Evolutionary conservation across 371 early-diverging fungal species (phyloP).

Genomic region (Smittium culicis): DNA sequence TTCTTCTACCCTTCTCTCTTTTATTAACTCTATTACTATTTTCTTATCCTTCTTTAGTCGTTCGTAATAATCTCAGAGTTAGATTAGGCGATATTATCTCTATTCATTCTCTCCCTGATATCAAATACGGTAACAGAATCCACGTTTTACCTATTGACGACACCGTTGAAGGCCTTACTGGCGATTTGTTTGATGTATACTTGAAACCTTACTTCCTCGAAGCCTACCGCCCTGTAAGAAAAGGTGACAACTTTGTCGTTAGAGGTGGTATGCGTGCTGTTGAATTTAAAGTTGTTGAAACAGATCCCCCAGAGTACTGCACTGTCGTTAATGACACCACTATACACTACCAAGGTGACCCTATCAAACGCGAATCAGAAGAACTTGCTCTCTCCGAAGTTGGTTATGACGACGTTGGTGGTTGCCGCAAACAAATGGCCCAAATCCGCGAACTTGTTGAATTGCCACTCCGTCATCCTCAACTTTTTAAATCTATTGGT

Average conservation of each 20-base stretch:
- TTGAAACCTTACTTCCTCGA: constrained; percentile 96
- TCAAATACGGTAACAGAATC: constrained; percentile 90
- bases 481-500: constrained; percentile 77
- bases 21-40: too few species aligned
- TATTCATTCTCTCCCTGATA: constrained; percentile 82
- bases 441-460: constrained; percentile 91
- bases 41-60: too few species aligned
- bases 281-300: constrained; percentile 98
- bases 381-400: constrained; percentile 71
- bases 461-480: constrained; percentile 80
- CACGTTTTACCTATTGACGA: constrained; percentile 98
- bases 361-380: constrained; percentile 97
- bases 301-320: constrained; percentile 89
- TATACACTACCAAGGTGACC: constrained; percentile 96
- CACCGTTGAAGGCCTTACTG: constrained; percentile 92
- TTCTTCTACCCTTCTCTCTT: too few species aligned
- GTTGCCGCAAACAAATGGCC: constrained; percentile 93
- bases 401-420: constrained; percentile 84
- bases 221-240: constrained; percentile 87
- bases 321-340: constrained; percentile 95
- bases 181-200: constrained; percentile 94
- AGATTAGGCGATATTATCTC: constrained; percentile 97
- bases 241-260: constrained; percentile 90
- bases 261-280: constrained; percentile 96
- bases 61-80: constrained; percentile 92